Conservation (phyloP, 225 moss, liverwort and hornwort genomes). For the Thuidium tamariscinum region DNA sequence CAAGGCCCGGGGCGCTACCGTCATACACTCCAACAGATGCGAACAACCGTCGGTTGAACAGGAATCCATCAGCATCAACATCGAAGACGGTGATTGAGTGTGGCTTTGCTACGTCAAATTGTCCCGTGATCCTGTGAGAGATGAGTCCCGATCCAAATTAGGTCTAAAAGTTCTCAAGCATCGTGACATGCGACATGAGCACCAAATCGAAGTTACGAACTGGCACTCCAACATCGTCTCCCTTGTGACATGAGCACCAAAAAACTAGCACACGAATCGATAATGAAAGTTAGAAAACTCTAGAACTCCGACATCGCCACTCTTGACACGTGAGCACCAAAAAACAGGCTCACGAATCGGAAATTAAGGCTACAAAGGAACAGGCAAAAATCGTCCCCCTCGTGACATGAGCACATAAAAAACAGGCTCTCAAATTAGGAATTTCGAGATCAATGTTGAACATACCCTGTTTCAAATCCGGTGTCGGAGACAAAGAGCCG, state of each 20-base stretch:
- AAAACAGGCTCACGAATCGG: not conserved
- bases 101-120: constrained; percentile 7
- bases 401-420: not conserved
- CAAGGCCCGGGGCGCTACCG: constrained; percentile 29
- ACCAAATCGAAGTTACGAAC: not conserved
- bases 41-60: constrained; percentile 40
- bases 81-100: constrained; percentile 47
- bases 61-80: constrained; percentile 17
- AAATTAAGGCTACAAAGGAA: not conserved
- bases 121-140: not conserved
- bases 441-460: not conserved
- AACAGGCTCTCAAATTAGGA: not conserved
- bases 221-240: not conserved
- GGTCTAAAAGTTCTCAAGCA: not conserved
- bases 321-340: not conserved
- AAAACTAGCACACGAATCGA: too few relatives aligned
- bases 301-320: not conserved
- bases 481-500: constrained; percentile 48
- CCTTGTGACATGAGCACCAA: not conserved
- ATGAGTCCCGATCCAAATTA: not conserved
- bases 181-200: not conserved
- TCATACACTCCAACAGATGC: constrained; percentile 50
- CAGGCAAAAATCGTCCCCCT: not conserved
- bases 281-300: not conserved
- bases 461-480: constrained; percentile 27